phyloP scores from a whole-genome alignment of 1,284 basidiomycete species.

The Ceratobasidium sp. region DNA sequence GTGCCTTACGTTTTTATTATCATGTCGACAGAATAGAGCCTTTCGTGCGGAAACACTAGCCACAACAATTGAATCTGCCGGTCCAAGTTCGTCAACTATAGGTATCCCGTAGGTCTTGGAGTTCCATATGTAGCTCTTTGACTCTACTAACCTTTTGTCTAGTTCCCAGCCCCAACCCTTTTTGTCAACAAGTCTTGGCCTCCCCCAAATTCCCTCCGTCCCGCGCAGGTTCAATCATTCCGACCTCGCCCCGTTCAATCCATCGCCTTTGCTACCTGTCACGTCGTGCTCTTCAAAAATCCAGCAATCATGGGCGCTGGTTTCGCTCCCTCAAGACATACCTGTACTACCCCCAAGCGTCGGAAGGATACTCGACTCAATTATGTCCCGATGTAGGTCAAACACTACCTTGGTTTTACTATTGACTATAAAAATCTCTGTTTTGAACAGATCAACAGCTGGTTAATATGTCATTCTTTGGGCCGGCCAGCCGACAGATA shows the following conservation, averaged over 20 bases:
- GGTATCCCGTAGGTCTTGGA: background rate
- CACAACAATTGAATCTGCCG: background rate
- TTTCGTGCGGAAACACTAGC: background rate
- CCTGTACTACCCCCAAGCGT: background rate
- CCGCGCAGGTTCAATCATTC: background rate
- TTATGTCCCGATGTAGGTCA: constrained; percentile 6
- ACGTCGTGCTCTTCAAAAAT: background rate
- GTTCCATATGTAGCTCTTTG: background rate
- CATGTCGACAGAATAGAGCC: background rate
- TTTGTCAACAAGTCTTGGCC: background rate
- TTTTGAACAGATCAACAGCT: background rate
- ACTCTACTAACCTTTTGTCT: background rate
- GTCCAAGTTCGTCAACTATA: background rate
- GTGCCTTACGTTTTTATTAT: background rate
- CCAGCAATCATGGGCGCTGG: background rate
- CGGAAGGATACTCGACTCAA: background rate
- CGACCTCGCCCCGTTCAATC: background rate
- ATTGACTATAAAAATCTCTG: background rate
- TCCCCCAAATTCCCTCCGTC: background rate
- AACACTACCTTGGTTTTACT: background rate
- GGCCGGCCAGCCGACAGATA: background rate
- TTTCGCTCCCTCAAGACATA: background rate
- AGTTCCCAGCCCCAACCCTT: background rate
- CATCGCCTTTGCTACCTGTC: background rate
- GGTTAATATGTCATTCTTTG: background rate